Percentiles rank a stretch among this genome's conserved stretches.
These are phyloP conservation scores for bread wheat (Triticum aestivum) DNA, from an alignment of 176 grass and related monocot species.

Conservation along the genomic window DNA sequence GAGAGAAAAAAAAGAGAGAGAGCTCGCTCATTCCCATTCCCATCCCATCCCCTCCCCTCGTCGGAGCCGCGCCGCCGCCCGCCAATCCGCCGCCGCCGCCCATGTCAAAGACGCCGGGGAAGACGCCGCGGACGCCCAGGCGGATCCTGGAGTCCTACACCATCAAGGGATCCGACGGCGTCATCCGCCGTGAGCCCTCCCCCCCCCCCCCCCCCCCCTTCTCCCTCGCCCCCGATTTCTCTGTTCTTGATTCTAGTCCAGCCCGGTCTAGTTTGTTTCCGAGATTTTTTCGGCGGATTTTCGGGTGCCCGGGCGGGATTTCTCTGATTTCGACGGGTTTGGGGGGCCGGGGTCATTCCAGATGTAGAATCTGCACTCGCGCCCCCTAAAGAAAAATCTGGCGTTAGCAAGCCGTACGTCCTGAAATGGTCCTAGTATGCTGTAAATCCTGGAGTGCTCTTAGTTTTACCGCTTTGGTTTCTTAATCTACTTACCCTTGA, in stretches of 20 bases:
- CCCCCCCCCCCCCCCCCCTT: too few species aligned
- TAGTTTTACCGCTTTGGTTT: background rate
- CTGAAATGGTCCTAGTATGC: background rate
- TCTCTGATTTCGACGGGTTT: background rate
- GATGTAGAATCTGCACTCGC: background rate
- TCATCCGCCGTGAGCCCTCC: slow-evolving; percentile 63
- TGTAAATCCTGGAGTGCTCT: background rate
- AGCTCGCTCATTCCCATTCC: background rate
- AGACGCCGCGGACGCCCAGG: slow-evolving; percentile 45
- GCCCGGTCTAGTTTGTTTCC: background rate
- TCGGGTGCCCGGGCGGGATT: background rate
- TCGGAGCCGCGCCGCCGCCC: background rate
- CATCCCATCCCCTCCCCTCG: background rate
- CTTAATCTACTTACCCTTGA: background rate
- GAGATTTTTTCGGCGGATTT: background rate
- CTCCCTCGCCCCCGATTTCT: background rate
- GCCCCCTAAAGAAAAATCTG: background rate
- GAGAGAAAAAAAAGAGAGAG: background rate
- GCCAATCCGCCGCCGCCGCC: background rate
- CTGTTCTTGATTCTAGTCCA: background rate
- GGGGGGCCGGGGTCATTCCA: background rate
- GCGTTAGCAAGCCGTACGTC: background rate
- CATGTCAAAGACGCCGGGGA: slow-evolving; percentile 32
- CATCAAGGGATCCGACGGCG: slow-evolving; percentile 83
- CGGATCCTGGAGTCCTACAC: slow-evolving; percentile 70